Evolutionary conservation across 805 yeast species (phyloP).

Genomic region (Candida germanica): DNA sequence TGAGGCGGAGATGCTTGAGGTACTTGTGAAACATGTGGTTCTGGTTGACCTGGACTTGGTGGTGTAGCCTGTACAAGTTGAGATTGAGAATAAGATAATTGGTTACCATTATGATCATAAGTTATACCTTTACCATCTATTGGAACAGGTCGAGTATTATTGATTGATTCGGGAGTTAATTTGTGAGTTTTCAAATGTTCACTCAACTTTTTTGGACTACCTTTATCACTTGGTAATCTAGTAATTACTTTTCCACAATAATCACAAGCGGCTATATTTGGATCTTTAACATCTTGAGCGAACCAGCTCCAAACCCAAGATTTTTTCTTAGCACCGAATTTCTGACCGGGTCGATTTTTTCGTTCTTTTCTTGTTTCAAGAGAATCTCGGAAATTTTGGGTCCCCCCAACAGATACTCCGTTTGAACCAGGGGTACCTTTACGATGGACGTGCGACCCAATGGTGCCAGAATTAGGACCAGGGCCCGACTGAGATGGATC

Average conservation of each 20-base stretch:
- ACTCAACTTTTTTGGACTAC: slow-evolving; percentile 56
- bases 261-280: slow-evolving; percentile 53
- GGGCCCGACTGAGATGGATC: no score
- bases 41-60: slow-evolving; percentile 1
- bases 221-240: slow-evolving; percentile 51
- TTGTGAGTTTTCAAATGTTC: slow-evolving; percentile 55
- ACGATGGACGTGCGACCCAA: background rate
- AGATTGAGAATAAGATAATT: background rate
- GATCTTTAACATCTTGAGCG: slow-evolving; percentile 46
- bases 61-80: background rate
- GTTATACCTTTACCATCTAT: slow-evolving; percentile 38
- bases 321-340: slow-evolving; percentile 58
- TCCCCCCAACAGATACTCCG: no score
- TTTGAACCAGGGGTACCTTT: slow-evolving; percentile 5
- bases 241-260: slow-evolving; percentile 48
- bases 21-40: background rate
- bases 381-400: no score
- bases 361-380: slow-evolving; percentile 31
- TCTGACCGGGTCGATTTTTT: slow-evolving; percentile 50
- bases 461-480: background rate
- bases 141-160: slow-evolving; percentile 37
- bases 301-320: slow-evolving; percentile 68
- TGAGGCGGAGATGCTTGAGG: slow-evolving; percentile 2
- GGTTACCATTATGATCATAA: slow-evolving; percentile 25
- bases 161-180: slow-evolving; percentile 32